Evolutionary conservation across 2,329 filamentous ascomycete genomes (phyloP).

Genomic region (Aspergillus costaricaensis): DNA sequence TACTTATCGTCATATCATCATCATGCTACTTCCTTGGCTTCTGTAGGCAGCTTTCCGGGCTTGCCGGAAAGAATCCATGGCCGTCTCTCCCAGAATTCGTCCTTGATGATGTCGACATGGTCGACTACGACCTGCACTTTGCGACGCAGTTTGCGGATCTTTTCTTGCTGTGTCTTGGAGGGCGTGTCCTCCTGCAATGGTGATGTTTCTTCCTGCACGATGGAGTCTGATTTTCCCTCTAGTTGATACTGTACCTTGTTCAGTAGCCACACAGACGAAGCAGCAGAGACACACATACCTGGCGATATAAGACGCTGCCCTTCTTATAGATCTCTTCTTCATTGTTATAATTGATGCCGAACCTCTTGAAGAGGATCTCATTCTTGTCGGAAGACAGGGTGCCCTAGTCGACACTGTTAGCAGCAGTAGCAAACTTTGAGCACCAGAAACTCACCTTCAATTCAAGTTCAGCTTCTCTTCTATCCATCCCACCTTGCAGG

Average conservation of each 20-base stretch:
- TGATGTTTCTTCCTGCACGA: conserved; percentile 20
- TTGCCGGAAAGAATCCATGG: conserved; percentile 81
- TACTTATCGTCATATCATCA: background rate
- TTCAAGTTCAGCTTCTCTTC: conserved; percentile 76
- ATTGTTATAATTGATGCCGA: conserved; percentile 96
- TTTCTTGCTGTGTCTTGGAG: conserved; percentile 81
- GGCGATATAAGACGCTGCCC: conserved; percentile 84
- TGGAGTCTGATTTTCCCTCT: conserved; percentile 54
- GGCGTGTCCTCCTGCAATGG: conserved; percentile 50
- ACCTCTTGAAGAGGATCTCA: conserved; percentile 86
- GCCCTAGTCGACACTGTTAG: conserved; percentile 55
- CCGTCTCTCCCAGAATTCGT: conserved; percentile 86
- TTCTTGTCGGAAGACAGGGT: conserved; percentile 88
- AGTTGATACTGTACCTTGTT: conserved; percentile 63
- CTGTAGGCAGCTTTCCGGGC: conserved; percentile 68
- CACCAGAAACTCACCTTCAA: conserved; percentile 61
- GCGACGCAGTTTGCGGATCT: conserved; percentile 73
- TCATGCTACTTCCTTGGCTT: conserved; percentile 9
- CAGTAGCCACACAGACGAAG: conserved; percentile 1
- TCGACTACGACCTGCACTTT: conserved; percentile 81
- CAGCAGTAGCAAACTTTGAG: conserved; percentile 21
- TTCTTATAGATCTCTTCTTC: conserved; percentile 92
- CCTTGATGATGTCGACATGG: conserved; percentile 91
- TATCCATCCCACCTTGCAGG: conserved; percentile 71
- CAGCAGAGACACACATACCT: conserved; percentile 52